These are phyloP conservation scores for Phlebiopsis gigantea DNA, from an alignment of 768 basidiomycete species.

Conservation along the genomic window DNA sequence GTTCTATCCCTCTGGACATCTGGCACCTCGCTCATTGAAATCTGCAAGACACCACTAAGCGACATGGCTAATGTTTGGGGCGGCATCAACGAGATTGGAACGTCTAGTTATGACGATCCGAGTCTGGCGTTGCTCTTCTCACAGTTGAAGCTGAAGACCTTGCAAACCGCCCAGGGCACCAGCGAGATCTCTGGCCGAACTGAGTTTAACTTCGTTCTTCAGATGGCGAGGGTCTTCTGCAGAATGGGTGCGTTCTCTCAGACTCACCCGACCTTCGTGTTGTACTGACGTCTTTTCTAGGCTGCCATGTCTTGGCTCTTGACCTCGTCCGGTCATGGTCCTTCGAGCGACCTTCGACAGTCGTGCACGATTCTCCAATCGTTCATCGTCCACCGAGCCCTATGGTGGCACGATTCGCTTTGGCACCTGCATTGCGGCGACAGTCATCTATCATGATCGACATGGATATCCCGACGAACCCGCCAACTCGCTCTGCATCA, in stretches of 20 bases:
- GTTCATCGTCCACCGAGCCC: slow-evolving; percentile 38
- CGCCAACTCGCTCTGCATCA: slow-evolving; percentile 52
- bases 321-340: slow-evolving; percentile 90
- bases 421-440: slow-evolving; percentile 51
- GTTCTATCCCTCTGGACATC: slow-evolving; percentile 22
- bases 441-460: slow-evolving; percentile 82
- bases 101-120: slow-evolving; percentile 91
- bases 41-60: slow-evolving; percentile 62
- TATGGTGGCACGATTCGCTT: slow-evolving; percentile 39
- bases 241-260: slow-evolving; percentile 68
- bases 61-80: slow-evolving; percentile 61
- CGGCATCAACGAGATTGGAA: slow-evolving; percentile 60
- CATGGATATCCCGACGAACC: slow-evolving; percentile 69
- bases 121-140: slow-evolving; percentile 87
- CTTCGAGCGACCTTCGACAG: slow-evolving; percentile 71
- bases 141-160: slow-evolving; percentile 81
- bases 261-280: neutral
- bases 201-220: slow-evolving; percentile 94
- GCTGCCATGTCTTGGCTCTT: slow-evolving; percentile 89
- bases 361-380: slow-evolving; percentile 20
- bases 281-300: slow-evolving; percentile 33
- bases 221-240: slow-evolving; percentile 90
- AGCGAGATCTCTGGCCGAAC: slow-evolving; percentile 82
- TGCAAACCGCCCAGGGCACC: slow-evolving; percentile 91
- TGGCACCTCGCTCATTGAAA: neutral